These are phyloP conservation scores for Fraxinus dipetala DNA, from an alignment of 305 asterid species.

Conservation along the genomic window DNA sequence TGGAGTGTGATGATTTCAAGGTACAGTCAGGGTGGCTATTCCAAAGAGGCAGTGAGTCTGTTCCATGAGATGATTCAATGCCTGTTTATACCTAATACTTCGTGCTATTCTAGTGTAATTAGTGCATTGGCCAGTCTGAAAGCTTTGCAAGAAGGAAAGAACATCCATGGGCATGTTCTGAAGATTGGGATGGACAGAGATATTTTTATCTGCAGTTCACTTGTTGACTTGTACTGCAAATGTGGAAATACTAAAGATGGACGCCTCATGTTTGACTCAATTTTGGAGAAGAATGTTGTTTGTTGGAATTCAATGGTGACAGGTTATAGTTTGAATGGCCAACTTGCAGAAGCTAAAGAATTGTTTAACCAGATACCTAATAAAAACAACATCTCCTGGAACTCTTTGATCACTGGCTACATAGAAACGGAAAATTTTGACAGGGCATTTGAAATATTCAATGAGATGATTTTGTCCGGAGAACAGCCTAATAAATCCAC, in stretches of 20 bases:
- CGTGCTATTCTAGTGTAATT: constrained; percentile 65
- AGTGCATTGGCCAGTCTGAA: constrained; percentile 55
- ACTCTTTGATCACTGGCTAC: constrained; percentile 62
- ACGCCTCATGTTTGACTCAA: constrained; percentile 41
- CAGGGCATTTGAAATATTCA: constrained; percentile 49
- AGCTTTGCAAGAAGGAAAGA: constrained; percentile 52
- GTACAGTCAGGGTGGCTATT: constrained; percentile 66
- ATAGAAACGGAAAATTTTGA: constrained; percentile 38
- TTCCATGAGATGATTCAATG: constrained; percentile 49
- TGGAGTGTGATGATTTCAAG: constrained; percentile 85
- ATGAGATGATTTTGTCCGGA: constrained; percentile 56
- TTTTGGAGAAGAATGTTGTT: constrained; percentile 51
- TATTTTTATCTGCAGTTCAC: constrained; percentile 53
- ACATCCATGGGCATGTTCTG: constrained; percentile 51
- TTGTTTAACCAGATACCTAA: constrained; percentile 53
- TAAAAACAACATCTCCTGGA: constrained; percentile 62
- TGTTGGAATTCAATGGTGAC: constrained; percentile 74
- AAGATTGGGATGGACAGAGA: constrained; percentile 50
- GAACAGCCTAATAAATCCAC: constrained; percentile 60
- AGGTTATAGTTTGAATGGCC: constrained; percentile 68
- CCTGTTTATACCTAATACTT: constrained; percentile 48
- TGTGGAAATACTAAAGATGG: constrained; percentile 61
- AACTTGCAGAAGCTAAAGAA: constrained; percentile 49
- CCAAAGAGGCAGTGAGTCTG: constrained; percentile 57
- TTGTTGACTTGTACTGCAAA: constrained; percentile 65